Conservation (phyloP, 192 early-diverging fungal genomes). For the Podila clonocystis region DNA sequence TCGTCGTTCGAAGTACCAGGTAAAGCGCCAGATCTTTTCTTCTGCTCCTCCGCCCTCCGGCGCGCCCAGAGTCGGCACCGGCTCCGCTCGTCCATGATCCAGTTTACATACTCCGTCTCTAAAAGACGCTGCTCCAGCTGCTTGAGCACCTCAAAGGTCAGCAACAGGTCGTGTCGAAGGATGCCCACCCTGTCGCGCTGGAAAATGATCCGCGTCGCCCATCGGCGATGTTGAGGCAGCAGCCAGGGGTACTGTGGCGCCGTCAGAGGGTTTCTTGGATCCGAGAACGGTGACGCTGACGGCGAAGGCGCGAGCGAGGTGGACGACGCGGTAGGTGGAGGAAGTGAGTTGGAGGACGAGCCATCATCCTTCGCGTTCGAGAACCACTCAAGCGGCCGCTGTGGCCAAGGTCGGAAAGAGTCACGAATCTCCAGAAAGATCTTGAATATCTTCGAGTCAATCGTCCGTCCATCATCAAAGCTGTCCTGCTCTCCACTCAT, state of each 20-base stretch:
- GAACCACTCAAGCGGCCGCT: slow-evolving; percentile 28
- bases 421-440: slow-evolving; percentile 47
- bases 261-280: not conserved
- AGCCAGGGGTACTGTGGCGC: slow-evolving; percentile 53
- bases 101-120: slow-evolving; percentile 64
- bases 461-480: slow-evolving; percentile 34
- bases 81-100: slow-evolving; percentile 58
- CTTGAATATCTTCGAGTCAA: slow-evolving; percentile 37
- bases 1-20: not conserved
- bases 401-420: slow-evolving; percentile 28
- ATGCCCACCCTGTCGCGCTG: slow-evolving; percentile 59
- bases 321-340: not conserved
- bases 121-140: slow-evolving; percentile 54
- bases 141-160: slow-evolving; percentile 58
- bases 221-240: slow-evolving; percentile 48
- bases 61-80: slow-evolving; percentile 50
- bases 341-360: not conserved
- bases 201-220: slow-evolving; percentile 56
- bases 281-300: not conserved
- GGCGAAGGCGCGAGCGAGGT: not conserved
- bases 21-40: not conserved
- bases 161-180: slow-evolving; percentile 57
- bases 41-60: not conserved
- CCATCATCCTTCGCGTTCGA: not conserved
- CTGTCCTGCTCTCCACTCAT: slow-evolving; percentile 28